Evolutionary conservation across 371 early-diverging fungal species (phyloP).

Genomic region (Mucor mucedo): DNA sequence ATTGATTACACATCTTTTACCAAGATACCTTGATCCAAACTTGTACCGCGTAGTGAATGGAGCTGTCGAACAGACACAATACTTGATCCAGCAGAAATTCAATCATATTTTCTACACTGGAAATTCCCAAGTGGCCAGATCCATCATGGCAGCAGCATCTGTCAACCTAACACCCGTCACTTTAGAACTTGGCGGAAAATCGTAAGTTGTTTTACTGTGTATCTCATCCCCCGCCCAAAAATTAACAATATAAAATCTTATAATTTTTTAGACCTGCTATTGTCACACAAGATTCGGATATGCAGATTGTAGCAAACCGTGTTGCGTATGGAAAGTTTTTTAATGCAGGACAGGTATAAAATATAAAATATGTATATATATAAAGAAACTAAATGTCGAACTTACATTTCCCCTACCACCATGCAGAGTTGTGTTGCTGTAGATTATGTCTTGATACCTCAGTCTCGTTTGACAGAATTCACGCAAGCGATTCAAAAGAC

Average conservation of each 20-base stretch:
- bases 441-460: conserved; percentile 80
- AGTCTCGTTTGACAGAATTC: conserved; percentile 51
- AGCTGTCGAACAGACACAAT: conserved; percentile 76
- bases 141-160: conserved; percentile 77
- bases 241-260: too few relatives aligned
- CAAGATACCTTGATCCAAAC: conserved; percentile 74
- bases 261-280: conserved; percentile 67
- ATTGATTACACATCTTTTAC: conserved; percentile 65
- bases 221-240: background rate
- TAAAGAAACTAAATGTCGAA: background rate
- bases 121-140: conserved; percentile 72
- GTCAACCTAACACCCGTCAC: conserved; percentile 74
- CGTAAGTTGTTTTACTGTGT: conserved; percentile 31
- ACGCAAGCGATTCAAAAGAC: conserved; percentile 55
- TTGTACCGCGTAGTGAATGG: conserved; percentile 80
- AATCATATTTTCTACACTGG: conserved; percentile 93
- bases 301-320: conserved; percentile 70
- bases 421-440: conserved; percentile 87
- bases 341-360: conserved; percentile 80
- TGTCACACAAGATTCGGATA: conserved; percentile 67
- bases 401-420: background rate
- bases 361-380: too few relatives aligned
- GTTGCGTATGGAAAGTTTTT: conserved; percentile 81
- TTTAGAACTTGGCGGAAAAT: conserved; percentile 86
- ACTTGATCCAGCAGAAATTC: conserved; percentile 68